Evolutionary conservation across 169 alveolate species (phyloP).

Genomic region (Plasmodium cynomolgi): DNA sequence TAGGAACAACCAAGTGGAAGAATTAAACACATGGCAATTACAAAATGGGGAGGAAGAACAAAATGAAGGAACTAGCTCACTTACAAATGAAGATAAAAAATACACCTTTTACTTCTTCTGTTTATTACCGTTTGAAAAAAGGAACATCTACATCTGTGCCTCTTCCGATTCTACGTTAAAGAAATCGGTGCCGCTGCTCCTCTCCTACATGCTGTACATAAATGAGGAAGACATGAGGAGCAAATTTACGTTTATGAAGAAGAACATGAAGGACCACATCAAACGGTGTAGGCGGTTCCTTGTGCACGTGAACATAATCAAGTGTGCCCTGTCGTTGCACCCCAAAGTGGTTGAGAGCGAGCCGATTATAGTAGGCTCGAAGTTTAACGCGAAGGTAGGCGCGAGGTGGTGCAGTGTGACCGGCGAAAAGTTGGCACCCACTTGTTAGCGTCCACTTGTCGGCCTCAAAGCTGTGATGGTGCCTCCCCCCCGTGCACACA

Average conservation of each 20-base stretch:
- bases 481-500: background rate
- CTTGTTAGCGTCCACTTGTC: background rate
- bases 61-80: constrained; percentile 14
- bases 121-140: constrained; percentile 64
- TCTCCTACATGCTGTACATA: constrained; percentile 30
- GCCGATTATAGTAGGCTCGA: constrained; percentile 30
- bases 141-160: constrained; percentile 40
- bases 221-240: constrained; percentile 66
- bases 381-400: constrained; percentile 45
- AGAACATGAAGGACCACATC: constrained; percentile 48
- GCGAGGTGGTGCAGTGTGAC: background rate
- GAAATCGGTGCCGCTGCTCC: constrained; percentile 37
- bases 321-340: constrained; percentile 6
- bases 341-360: constrained; percentile 68
- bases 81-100: constrained; percentile 46
- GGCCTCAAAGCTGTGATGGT: background rate
- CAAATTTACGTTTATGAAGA: constrained; percentile 38
- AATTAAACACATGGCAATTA: constrained; percentile 9
- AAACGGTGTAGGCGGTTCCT: constrained; percentile 44
- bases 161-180: constrained; percentile 19
- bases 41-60: background rate
- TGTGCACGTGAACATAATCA: constrained; percentile 41
- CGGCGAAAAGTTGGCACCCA: background rate
- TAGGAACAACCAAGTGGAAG: background rate
- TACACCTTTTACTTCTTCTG: constrained; percentile 64